Evolutionary conservation across 2,329 filamentous ascomycete species (phyloP).

Genomic region (Metarhizium humberi): DNA sequence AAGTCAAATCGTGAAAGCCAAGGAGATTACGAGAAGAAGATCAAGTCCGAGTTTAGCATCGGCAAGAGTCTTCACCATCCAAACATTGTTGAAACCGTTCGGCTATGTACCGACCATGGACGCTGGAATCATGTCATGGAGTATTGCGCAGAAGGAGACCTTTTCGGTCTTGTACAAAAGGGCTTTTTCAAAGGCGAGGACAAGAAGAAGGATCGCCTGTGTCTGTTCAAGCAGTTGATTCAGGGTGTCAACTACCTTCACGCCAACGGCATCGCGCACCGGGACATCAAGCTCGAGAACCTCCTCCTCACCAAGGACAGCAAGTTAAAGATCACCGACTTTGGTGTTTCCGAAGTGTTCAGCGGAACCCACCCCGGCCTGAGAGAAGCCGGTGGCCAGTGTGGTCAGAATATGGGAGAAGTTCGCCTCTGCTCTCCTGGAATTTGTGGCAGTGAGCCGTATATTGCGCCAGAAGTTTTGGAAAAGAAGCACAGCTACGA

Average conservation of each 20-base stretch:
- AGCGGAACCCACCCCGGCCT: conserved; percentile 72
- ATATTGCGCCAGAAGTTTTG: conserved; percentile 80
- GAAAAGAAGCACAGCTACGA: conserved; percentile 58
- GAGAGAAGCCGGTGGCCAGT: conserved; percentile 62
- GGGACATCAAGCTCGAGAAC: conserved; percentile 87
- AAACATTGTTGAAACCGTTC: conserved; percentile 75
- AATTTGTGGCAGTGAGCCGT: conserved; percentile 76
- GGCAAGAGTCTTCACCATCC: conserved; percentile 78
- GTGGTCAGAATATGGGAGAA: conserved; percentile 62
- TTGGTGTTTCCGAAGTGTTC: conserved; percentile 83
- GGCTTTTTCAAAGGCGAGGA: conserved; percentile 57
- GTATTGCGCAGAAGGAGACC: conserved; percentile 73
- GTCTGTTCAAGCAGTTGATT: conserved; percentile 82
- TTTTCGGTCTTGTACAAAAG: conserved; percentile 66
- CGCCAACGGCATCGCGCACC: conserved; percentile 75
- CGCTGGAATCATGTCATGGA: conserved; percentile 93
- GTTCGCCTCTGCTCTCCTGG: conserved; percentile 66
- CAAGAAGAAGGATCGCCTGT: conserved; percentile 60
- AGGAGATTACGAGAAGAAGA: conserved; percentile 75
- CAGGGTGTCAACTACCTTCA: conserved; percentile 79
- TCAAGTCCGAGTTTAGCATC: conserved; percentile 85
- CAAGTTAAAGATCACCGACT: conserved; percentile 84
- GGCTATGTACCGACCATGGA: conserved; percentile 63
- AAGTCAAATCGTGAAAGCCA: conserved; percentile 60
- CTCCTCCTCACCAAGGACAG: conserved; percentile 69